Evolutionary conservation across 1,139 yeast species (phyloP).

Genomic region (Pneumocystis wakefieldiae): DNA sequence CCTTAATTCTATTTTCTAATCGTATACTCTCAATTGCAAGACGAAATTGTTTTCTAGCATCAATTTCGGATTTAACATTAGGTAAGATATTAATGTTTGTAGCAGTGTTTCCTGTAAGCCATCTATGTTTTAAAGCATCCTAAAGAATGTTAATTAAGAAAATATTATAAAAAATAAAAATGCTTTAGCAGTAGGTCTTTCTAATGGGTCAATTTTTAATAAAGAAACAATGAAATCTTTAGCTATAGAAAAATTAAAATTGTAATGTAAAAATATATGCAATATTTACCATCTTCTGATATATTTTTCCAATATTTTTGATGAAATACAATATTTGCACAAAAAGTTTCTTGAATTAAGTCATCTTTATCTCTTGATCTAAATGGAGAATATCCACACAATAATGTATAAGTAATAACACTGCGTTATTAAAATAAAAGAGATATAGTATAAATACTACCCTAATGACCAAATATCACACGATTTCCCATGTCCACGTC

Average conservation of each 20-base stretch:
- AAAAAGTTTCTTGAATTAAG: conserved; percentile 11
- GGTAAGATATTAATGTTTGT: conserved; percentile 48
- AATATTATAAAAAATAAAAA: not conserved
- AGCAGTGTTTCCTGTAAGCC: conserved; percentile 45
- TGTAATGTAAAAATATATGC: not conserved
- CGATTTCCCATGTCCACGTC: conserved; percentile 76
- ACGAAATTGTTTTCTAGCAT: conserved; percentile 55
- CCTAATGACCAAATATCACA: conserved; percentile 85
- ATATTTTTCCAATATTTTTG: conserved; percentile 75
- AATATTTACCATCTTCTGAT: conserved; percentile 31
- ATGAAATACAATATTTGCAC: conserved; percentile 42
- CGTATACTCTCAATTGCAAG: conserved; percentile 75
- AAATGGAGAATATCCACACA: conserved; percentile 90
- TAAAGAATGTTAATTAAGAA: not conserved
- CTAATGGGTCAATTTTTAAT: conserved; percentile 46
- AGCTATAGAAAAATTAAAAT: conserved; percentile 27
- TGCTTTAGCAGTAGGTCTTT: conserved; percentile 48
- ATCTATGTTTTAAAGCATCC: conserved; percentile 46
- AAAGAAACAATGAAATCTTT: conserved; percentile 55
- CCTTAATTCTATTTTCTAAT: conserved; percentile 56
- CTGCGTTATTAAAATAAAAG: conserved; percentile 21
- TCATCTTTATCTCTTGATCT: conserved; percentile 70
- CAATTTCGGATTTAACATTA: conserved; percentile 52
- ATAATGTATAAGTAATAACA: conserved; percentile 73
- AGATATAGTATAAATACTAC: not conserved